A percentile compares a stretch with the other conserved stretches of the same genome.
phyloP scores from a whole-genome alignment of 108 stramenopile genomes.

The Thalassiosira profunda region DNA sequence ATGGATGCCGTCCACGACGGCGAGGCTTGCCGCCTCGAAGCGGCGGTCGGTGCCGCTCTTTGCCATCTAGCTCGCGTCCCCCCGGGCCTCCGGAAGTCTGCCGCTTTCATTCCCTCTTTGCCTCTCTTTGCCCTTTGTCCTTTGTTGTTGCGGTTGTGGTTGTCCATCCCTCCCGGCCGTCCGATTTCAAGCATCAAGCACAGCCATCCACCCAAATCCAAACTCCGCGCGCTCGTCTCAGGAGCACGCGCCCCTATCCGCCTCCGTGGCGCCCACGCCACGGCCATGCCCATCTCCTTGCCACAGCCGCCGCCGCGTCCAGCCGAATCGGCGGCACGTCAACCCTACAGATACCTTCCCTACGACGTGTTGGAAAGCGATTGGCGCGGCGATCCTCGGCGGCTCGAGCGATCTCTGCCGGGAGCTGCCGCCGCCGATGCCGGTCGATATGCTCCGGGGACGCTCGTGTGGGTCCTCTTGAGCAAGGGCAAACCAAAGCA shows the following conservation, averaged over 20 bases:
- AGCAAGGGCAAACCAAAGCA: conserved; percentile 53
- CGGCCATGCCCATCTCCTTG: background rate
- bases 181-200: too few species aligned
- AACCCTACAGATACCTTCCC: conserved; percentile 30
- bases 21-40: conserved; percentile 11
- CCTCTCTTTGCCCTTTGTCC: too few species aligned
- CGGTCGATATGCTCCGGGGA: conserved; percentile 30
- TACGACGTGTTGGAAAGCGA: conserved; percentile 34
- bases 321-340: background rate
- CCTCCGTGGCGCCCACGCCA: background rate
- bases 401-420: background rate
- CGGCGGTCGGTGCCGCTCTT: too few species aligned
- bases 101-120: too few species aligned
- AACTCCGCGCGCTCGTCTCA: too few species aligned
- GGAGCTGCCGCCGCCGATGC: background rate
- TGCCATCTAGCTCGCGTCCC: too few species aligned
- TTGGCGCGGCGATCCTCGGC: conserved; percentile 32
- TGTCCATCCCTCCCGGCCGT: too few species aligned
- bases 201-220: too few species aligned
- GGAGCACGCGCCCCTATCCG: too few species aligned
- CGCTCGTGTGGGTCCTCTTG: conserved; percentile 62
- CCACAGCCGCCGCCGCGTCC: background rate
- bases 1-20: conserved; percentile 37
- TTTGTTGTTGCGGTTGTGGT: too few species aligned
- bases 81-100: too few species aligned